These are phyloP conservation scores for Mycena haematopus DNA, from an alignment of 768 basidiomycete species.

Conservation along the genomic window DNA sequence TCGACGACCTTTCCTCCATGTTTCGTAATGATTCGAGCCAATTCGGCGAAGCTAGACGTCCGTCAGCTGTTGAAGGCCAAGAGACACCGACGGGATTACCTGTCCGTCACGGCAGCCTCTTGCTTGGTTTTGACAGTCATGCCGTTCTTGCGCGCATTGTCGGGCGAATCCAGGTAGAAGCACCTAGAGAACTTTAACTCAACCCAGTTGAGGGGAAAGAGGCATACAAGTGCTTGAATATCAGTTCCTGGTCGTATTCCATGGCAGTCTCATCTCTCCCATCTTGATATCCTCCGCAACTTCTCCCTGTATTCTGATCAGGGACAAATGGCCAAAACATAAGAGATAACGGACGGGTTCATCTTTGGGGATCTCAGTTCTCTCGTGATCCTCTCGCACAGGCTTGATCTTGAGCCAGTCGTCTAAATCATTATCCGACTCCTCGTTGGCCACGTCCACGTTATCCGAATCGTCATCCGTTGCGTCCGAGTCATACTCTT, in stretches of 20 bases:
- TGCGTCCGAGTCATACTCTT: constrained; percentile 55
- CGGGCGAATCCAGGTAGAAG: constrained; percentile 88
- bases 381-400: constrained; percentile 17
- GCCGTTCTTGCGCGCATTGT: constrained; percentile 70
- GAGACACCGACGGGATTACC: constrained; percentile 44
- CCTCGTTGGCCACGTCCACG: constrained; percentile 55
- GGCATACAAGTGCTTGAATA: constrained; percentile 81
- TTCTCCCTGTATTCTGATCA: constrained; percentile 31
- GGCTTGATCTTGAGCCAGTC: constrained; percentile 49
- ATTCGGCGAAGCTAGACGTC: constrained; percentile 57
- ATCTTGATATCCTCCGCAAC: constrained; percentile 54
- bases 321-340: not conserved
- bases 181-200: constrained; percentile 50
- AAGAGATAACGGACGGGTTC: constrained; percentile 9
- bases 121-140: constrained; percentile 63
- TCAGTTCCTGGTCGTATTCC: constrained; percentile 79
- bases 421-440: constrained; percentile 38
- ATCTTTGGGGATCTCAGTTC: constrained; percentile 4
- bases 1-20: constrained; percentile 79
- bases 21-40: constrained; percentile 58
- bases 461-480: constrained; percentile 77
- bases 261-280: constrained; percentile 74
- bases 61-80: constrained; percentile 12
- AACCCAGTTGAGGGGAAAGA: constrained; percentile 5
- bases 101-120: constrained; percentile 56